Evolutionary conservation across 139 green algal genomes (phyloP), one percentile per base, ranked within the genome.

Genomic region (Chlorella ohadii): DNA sequence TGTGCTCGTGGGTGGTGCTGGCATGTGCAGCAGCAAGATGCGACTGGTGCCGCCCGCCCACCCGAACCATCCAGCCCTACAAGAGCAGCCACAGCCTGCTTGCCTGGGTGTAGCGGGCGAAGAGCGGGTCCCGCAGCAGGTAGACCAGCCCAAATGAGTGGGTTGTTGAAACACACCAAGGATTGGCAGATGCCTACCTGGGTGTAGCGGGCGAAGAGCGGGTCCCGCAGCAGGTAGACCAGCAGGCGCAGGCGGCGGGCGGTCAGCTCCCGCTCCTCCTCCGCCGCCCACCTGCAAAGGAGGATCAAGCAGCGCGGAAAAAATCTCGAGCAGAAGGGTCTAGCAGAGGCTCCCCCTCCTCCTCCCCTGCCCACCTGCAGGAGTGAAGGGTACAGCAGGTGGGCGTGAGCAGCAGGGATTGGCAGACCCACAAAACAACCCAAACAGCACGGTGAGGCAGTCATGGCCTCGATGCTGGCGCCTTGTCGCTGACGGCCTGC

Each of bases 141-240:
- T 72, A 47, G 66, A 72, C 33, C 17, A 44, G 27, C 33, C 34
- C 4, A 3, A 20, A 9, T 25, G 4, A 36, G 20, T 9, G n/a
- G n/a, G n/a, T n/a, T n/a, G n/a, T n/a, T n/a, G 61, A 4, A 68
- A 25, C 61, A 34, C 6, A 68, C 27, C 2, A 68, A 4, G 25
- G 20, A 55, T 16, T 25, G 36, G 27, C 63, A 19, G 25, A 28
- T n/a, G 63, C 67, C 36, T 68, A 28, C 63, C 63, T 68, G 63
- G 22, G 91, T 91, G 34, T 91, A 78, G 19, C 51, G 47, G 3
- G 91, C 78, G 84, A 94, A 94, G 76, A 86, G 87, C 51, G 91
- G 91, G 72, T 85, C 89, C 25, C 91, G 79, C 38, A 94, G 83
- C 3, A 94, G 87, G 81, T 94, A 94, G 39, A 80, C 83, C 78